Conservation (phyloP, 805 yeast genomes). For the Yarrowia sp. region DNA sequence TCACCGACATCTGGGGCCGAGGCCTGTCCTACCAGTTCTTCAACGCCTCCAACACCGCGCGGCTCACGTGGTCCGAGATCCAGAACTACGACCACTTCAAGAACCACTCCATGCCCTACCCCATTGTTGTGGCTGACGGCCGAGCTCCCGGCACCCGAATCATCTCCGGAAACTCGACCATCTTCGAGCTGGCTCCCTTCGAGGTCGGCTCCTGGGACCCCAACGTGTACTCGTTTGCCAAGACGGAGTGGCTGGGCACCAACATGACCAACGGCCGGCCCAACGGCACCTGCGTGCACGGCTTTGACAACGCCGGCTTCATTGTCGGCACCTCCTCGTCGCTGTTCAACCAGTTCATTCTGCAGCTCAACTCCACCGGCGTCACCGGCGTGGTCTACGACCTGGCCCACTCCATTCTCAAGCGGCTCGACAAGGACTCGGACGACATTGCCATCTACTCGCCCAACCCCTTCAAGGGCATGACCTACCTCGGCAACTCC, state of each 20-base stretch:
- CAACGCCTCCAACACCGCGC: slow-evolving; percentile 69
- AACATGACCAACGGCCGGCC: slow-evolving; percentile 66
- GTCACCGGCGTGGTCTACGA: slow-evolving; percentile 56
- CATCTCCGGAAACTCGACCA: slow-evolving; percentile 70
- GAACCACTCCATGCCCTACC: slow-evolving; percentile 73
- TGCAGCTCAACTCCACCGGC: slow-evolving; percentile 63
- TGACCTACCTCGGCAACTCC: slow-evolving; percentile 49
- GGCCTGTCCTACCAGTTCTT: slow-evolving; percentile 77
- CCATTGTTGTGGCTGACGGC: slow-evolving; percentile 62
- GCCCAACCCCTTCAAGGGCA: slow-evolving; percentile 74
- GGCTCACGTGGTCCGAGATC: slow-evolving; percentile 63
- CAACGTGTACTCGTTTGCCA: slow-evolving; percentile 67
- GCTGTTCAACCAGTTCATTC: slow-evolving; percentile 71
- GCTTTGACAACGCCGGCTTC: slow-evolving; percentile 83
- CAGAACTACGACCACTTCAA: slow-evolving; percentile 66
- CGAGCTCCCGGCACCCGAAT: slow-evolving; percentile 57
- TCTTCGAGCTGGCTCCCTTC: slow-evolving; percentile 61
- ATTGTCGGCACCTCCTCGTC: slow-evolving; percentile 84
- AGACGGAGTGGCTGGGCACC: slow-evolving; percentile 74
- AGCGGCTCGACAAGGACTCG: slow-evolving; percentile 56
- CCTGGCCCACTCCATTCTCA: slow-evolving; percentile 57
- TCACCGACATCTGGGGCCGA: slow-evolving; percentile 86
- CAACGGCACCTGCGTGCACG: slow-evolving; percentile 60
- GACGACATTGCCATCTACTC: slow-evolving; percentile 72
- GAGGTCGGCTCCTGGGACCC: slow-evolving; percentile 93